Conservation (phyloP, 306 rosid genomes). For the Trifolium repens region DNA sequence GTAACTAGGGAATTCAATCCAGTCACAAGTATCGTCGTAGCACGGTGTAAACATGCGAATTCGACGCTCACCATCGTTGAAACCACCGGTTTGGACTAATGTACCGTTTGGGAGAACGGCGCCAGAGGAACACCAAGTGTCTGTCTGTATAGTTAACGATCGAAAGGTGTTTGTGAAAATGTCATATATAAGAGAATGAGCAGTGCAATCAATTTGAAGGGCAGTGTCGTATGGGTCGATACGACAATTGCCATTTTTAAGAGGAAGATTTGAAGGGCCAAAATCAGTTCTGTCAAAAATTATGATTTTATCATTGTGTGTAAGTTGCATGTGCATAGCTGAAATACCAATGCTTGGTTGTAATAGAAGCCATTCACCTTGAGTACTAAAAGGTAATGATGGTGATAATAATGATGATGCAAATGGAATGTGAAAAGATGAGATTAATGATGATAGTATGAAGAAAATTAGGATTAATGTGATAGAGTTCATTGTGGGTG, state of each 20-base stretch:
- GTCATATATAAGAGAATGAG: slow-evolving; percentile 80
- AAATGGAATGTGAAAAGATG: not conserved
- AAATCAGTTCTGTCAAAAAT: slow-evolving; percentile 79
- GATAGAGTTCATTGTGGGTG: slow-evolving; percentile 20
- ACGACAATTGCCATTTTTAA: slow-evolving; percentile 49
- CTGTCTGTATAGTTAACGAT: slow-evolving; percentile 66
- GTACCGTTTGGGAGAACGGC: slow-evolving; percentile 71
- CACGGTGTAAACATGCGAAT: slow-evolving; percentile 76
- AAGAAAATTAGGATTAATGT: slow-evolving; percentile 31
- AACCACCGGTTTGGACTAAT: slow-evolving; percentile 83
- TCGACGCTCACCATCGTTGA: slow-evolving; percentile 60
- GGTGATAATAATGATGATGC: slow-evolving; percentile 26
- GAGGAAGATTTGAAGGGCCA: slow-evolving; percentile 71
- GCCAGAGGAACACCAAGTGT: slow-evolving; percentile 89
- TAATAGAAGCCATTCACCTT: slow-evolving; percentile 71
- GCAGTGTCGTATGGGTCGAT: slow-evolving; percentile 46
- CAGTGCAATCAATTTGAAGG: slow-evolving; percentile 66
- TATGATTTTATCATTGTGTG: slow-evolving; percentile 58
- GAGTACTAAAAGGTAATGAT: not conserved
- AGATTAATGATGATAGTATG: slow-evolving; percentile 19
- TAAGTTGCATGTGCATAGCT: slow-evolving; percentile 91
- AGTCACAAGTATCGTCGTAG: slow-evolving; percentile 55
- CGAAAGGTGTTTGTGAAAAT: slow-evolving; percentile 53
- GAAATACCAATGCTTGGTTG: slow-evolving; percentile 69
- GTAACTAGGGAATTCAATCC: slow-evolving; percentile 65